phyloP scores from a whole-genome alignment of 306 rosid genomes.

The Castanea crenata region DNA sequence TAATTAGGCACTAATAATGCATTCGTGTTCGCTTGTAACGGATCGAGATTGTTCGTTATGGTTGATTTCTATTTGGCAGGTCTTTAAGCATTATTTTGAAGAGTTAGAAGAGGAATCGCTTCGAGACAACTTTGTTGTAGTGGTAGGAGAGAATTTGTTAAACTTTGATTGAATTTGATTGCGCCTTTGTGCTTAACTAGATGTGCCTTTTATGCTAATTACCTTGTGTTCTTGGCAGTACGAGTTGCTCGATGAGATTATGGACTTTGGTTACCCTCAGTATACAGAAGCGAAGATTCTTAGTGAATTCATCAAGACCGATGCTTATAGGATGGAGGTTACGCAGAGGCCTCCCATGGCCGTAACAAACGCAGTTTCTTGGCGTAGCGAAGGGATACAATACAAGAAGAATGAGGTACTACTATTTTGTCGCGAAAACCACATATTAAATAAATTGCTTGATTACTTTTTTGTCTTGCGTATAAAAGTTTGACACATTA shows the following conservation, averaged over 20 bases:
- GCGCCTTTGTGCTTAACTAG: not conserved
- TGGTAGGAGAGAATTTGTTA: slow-evolving; percentile 48
- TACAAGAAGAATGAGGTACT: slow-evolving; percentile 97
- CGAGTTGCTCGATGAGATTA: slow-evolving; percentile 92
- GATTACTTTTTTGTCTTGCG: no score
- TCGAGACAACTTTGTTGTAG: slow-evolving; percentile 97
- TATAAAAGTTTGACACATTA: no score
- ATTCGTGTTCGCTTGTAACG: not conserved
- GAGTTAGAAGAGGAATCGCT: slow-evolving; percentile 96
- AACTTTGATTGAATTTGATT: not conserved
- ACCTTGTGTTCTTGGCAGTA: slow-evolving; percentile 50
- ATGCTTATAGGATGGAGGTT: slow-evolving; percentile 98
- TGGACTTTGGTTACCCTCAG: slow-evolving; percentile 99
- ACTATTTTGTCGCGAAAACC: not conserved
- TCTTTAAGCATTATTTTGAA: slow-evolving; percentile 94
- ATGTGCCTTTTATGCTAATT: slow-evolving; percentile 13
- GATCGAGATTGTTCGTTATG: not conserved
- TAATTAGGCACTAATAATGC: slow-evolving; percentile 11
- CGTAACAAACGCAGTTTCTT: slow-evolving; percentile 97
- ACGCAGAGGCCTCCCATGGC: slow-evolving; percentile 99
- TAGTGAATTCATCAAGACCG: slow-evolving; percentile 96
- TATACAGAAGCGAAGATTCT: slow-evolving; percentile 94
- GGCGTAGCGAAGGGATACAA: slow-evolving; percentile 97
- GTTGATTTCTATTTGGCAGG: slow-evolving; percentile 48
- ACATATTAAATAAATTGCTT: not conserved